Percentiles rank a stretch among this genome's conserved stretches.
phyloP scores from a whole-genome alignment of 2,329 filamentous ascomycete species.

The Venturia aucupariae region DNA sequence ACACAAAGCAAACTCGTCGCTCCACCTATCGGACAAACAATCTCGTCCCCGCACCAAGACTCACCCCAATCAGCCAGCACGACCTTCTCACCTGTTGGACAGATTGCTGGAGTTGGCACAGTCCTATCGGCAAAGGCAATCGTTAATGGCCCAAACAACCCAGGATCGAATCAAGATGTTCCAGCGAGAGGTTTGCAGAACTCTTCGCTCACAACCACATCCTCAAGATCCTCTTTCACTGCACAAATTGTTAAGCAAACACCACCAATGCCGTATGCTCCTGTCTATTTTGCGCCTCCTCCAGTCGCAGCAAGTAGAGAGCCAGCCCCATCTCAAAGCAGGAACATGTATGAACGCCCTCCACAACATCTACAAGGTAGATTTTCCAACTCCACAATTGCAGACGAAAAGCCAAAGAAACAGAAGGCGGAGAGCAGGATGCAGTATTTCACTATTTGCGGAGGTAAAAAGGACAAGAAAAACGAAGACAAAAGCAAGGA shows the following conservation, averaged over 20 bases:
- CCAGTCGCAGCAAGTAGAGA: neutral
- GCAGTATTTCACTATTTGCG: conserved; percentile 3
- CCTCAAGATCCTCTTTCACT: conserved; percentile 10
- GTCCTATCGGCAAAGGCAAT: conserved; percentile 4
- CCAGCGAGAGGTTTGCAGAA: neutral
- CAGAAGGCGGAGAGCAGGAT: neutral
- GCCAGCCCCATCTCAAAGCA: neutral
- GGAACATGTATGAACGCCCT: neutral
- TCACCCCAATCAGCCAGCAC: conserved; percentile 7
- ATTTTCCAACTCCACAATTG: conserved; percentile 4
- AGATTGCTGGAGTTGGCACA: conserved; percentile 6
- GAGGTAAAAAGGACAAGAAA: neutral
- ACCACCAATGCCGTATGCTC: neutral
- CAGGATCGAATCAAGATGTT: neutral
- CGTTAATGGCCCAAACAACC: neutral
- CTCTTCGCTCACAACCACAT: neutral
- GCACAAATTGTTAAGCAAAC: conserved; percentile 11
- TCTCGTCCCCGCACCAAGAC: neutral
- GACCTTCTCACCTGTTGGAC: conserved; percentile 12
- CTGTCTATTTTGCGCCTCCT: conserved; percentile 3
- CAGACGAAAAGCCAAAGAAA: neutral
- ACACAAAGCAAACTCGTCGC: neutral
- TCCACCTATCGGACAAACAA: neutral
- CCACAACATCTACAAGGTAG: neutral
- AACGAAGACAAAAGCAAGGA: neutral